Evolutionary conservation across 208 protist species (phyloP).

Genomic region (Naegleria lovaniensis): DNA sequence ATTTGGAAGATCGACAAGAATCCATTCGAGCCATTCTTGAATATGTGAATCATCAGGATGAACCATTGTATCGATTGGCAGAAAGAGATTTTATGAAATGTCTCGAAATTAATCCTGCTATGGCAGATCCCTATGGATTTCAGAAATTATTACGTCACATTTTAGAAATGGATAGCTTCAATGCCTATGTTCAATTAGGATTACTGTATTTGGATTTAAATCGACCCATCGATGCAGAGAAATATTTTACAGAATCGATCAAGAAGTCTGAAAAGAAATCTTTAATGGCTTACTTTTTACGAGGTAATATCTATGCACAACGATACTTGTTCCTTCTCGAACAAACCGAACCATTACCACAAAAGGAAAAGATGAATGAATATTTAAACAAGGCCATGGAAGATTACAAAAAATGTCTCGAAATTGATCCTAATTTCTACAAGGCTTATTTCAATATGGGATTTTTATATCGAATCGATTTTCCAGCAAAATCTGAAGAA

Average conservation of each 20-base stretch:
- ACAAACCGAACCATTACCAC: not conserved
- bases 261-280: not conserved
- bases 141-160: not conserved
- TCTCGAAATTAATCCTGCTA: not conserved
- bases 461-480: not conserved
- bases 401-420: not conserved
- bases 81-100: not conserved
- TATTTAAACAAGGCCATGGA: not conserved
- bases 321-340: not conserved
- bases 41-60: not conserved
- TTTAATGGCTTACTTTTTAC: not conserved
- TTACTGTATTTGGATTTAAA: not conserved
- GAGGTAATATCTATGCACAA: not conserved
- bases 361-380: not conserved
- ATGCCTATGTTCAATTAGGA: not conserved
- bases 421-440: not conserved
- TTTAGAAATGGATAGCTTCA: not conserved
- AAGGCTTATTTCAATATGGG: not conserved
- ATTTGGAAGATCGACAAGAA: not conserved
- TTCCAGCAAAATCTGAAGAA: not conserved
- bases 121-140: not conserved
- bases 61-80: not conserved
- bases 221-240: not conserved
- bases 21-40: not conserved
- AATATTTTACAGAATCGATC: not conserved